Evolutionary conservation across 768 basidiomycete genomes (phyloP).

Genomic region (Daedaleopsis sinensis): DNA sequence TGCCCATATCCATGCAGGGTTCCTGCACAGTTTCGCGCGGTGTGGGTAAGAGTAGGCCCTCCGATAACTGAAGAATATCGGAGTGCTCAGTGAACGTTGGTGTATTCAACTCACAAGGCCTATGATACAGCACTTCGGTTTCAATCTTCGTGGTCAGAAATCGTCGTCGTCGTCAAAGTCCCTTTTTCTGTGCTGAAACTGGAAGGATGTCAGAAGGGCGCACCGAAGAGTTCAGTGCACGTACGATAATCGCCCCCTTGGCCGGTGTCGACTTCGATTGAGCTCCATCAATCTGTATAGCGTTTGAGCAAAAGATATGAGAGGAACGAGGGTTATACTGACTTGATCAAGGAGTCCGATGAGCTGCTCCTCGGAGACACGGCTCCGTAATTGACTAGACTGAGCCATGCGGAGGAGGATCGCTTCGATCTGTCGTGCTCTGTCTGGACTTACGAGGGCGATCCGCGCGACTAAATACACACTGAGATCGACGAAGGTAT

Average conservation of each 20-base stretch:
- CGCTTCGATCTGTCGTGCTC: constrained; percentile 78
- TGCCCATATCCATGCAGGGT: too few relatives aligned
- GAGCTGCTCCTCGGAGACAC: constrained; percentile 79
- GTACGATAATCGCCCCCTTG: constrained; percentile 45
- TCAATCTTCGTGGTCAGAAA: constrained; percentile 19
- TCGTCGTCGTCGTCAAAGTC: constrained; percentile 39
- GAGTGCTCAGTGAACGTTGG: too few relatives aligned
- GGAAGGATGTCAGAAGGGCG: neutral
- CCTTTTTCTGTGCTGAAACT: constrained; percentile 41
- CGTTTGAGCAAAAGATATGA: neutral
- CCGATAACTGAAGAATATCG: too few relatives aligned
- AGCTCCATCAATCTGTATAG: constrained; percentile 47
- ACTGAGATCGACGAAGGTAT: neutral
- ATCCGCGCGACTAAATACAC: constrained; percentile 75
- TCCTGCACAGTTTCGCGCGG: too few relatives aligned
- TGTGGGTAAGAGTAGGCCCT: too few relatives aligned
- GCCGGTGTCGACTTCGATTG: constrained; percentile 37
- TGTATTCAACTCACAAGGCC: too few relatives aligned
- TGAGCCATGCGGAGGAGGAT: constrained; percentile 84
- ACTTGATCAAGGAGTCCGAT: constrained; percentile 89
- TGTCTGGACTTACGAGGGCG: constrained; percentile 80
- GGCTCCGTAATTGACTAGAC: constrained; percentile 75
- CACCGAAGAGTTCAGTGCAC: constrained; percentile 12
- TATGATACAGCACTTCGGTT: too few relatives aligned
- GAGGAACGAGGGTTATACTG: constrained; percentile 7